phyloP scores from a whole-genome alignment of 169 alveolate genomes.

The Eimeria brunetti region DNA sequence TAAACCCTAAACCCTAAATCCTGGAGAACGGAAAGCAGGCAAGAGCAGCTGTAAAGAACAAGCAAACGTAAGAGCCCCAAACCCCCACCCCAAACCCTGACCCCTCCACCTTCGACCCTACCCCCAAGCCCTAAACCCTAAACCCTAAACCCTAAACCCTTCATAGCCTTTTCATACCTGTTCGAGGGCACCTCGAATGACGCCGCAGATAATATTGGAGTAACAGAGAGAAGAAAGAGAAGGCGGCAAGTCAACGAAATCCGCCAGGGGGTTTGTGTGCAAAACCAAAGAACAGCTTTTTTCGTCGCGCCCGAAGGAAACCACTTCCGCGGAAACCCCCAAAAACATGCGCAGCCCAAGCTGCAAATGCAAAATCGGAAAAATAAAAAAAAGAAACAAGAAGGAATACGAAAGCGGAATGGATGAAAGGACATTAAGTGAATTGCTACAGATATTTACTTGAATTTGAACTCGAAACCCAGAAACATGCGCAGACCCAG shows the following conservation, averaged over 20 bases:
- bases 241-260: constrained; percentile 92
- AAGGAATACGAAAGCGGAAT: too few relatives aligned
- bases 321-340: constrained; percentile 91
- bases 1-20: not conserved
- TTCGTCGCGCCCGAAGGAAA: constrained; percentile 86
- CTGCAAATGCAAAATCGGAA: constrained; percentile 88
- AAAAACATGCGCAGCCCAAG: constrained; percentile 91
- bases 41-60: too few relatives aligned
- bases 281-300: constrained; percentile 87
- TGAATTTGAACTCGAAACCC: too few relatives aligned
- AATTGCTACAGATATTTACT: too few relatives aligned
- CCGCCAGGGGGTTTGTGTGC: constrained; percentile 91
- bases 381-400: constrained; percentile 80
- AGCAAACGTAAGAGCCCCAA: not conserved
- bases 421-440: too few relatives aligned
- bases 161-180: constrained; percentile 62
- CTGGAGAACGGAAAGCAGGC: not conserved
- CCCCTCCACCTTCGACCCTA: not conserved
- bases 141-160: not conserved
- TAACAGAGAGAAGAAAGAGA: constrained; percentile 88
- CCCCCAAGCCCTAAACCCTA: not conserved
- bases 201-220: constrained; percentile 91
- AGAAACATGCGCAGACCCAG: too few relatives aligned
- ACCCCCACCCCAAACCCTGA: not conserved
- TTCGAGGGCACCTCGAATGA: constrained; percentile 93